Conservation (phyloP, 768 basidiomycete genomes). For the Suillus fuscotomentosus region DNA sequence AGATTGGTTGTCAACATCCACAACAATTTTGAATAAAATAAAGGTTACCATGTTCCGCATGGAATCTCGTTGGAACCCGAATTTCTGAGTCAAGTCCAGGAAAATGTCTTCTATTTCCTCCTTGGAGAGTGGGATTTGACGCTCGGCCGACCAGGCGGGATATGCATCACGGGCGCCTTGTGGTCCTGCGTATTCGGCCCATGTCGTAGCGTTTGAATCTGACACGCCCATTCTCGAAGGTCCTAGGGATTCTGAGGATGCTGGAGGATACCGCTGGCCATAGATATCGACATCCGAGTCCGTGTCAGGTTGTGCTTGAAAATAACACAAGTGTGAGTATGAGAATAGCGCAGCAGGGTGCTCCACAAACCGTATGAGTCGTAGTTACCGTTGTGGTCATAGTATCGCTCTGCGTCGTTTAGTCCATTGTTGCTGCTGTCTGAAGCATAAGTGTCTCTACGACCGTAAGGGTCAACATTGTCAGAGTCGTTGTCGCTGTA, state of each 20-base stretch:
- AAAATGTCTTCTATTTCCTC: constrained; percentile 99
- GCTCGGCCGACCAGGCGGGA: constrained; percentile 91
- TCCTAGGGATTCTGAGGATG: constrained; percentile 73
- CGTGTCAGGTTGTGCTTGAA: constrained; percentile 72
- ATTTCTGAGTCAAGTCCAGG: constrained; percentile 96
- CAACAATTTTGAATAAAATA: not conserved
- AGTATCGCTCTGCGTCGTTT: constrained; percentile 49
- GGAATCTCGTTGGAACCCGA: constrained; percentile 94
- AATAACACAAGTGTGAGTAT: constrained; percentile 14
- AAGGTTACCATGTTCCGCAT: constrained; percentile 89
- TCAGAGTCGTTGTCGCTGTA: constrained; percentile 81
- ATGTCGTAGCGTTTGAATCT: constrained; percentile 73
- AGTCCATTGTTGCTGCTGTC: constrained; percentile 64
- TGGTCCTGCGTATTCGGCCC: constrained; percentile 57
- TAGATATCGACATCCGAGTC: constrained; percentile 82
- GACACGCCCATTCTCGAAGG: constrained; percentile 59
- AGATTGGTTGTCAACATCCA: constrained; percentile 11
- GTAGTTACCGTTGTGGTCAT: constrained; percentile 63
- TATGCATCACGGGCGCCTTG: constrained; percentile 77
- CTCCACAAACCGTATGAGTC: constrained; percentile 56
- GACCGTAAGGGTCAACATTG: constrained; percentile 57
- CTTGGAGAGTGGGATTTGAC: constrained; percentile 95
- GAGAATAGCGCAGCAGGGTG: constrained; percentile 6
- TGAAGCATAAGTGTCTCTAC: constrained; percentile 67
- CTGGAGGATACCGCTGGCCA: constrained; percentile 61